These are phyloP conservation scores for Colletotrichum euphorbiae DNA, from an alignment of 2,329 filamentous ascomycete species.

Conservation along the genomic window DNA sequence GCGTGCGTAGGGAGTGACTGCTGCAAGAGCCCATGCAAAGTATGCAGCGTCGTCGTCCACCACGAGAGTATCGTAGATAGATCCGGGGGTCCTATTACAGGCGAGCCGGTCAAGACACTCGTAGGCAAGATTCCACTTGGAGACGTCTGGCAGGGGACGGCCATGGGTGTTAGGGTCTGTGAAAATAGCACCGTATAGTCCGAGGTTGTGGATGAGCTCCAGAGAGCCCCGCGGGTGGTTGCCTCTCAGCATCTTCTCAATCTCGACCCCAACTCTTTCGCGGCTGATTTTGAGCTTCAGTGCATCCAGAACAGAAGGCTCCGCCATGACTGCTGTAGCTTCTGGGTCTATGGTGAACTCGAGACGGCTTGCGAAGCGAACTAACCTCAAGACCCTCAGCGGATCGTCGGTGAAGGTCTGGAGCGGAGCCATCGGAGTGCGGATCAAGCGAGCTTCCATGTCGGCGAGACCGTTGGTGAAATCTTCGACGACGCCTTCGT, in stretches of 20 bases:
- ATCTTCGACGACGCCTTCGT: slow-evolving; percentile 84
- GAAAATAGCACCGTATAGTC: slow-evolving; percentile 79
- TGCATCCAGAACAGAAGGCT: slow-evolving; percentile 80
- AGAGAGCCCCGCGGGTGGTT: slow-evolving; percentile 71
- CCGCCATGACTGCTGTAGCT: slow-evolving; percentile 79
- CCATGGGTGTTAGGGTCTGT: slow-evolving; percentile 70
- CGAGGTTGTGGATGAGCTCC: slow-evolving; percentile 73
- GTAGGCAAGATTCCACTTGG: slow-evolving; percentile 73
- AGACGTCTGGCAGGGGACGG: slow-evolving; percentile 66
- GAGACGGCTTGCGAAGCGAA: slow-evolving; percentile 90
- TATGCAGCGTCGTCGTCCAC: slow-evolving; percentile 74
- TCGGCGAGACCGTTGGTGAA: slow-evolving; percentile 84
- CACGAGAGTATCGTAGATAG: slow-evolving; percentile 67
- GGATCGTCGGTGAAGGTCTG: slow-evolving; percentile 97
- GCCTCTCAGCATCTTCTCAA: slow-evolving; percentile 90
- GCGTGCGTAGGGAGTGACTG: slow-evolving; percentile 79
- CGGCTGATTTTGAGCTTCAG: slow-evolving; percentile 91
- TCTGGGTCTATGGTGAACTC: slow-evolving; percentile 80
- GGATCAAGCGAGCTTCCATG: slow-evolving; percentile 77
- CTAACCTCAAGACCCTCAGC: slow-evolving; percentile 84
- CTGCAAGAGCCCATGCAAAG: slow-evolving; percentile 80
- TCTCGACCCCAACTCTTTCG: slow-evolving; percentile 86
- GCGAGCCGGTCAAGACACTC: slow-evolving; percentile 68
- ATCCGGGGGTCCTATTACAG: slow-evolving; percentile 56
- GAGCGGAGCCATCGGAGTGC: slow-evolving; percentile 87